phyloP scores from a whole-genome alignment of 2,329 filamentous ascomycete species.

The Colletotrichum paranaense region DNA sequence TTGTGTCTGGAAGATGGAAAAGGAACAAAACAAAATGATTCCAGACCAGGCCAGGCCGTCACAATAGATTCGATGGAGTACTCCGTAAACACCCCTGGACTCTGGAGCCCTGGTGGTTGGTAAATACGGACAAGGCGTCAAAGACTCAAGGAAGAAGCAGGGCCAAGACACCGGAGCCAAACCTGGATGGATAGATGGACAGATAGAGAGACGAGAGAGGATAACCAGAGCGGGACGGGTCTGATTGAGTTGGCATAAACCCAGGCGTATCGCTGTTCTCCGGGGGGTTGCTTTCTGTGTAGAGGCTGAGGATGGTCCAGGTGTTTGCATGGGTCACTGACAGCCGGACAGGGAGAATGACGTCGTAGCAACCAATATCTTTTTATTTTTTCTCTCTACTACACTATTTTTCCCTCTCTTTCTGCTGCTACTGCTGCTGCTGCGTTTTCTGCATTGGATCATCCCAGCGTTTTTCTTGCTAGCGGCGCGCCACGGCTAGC shows the following conservation, averaged over 20 bases:
- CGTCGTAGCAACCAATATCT: constrained; percentile 24
- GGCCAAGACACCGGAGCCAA: neutral
- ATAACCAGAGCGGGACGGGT: neutral
- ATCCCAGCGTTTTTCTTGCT: neutral
- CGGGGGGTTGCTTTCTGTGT: neutral
- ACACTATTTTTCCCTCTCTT: neutral
- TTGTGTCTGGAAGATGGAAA: neutral
- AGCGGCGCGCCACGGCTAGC: constrained; percentile 9
- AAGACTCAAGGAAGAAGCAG: neutral
- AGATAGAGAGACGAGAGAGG: neutral
- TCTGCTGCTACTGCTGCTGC: neutral
- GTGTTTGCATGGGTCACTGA: constrained; percentile 19
- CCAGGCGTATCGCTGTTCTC: constrained; percentile 7
- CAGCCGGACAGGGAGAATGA: constrained; percentile 24
- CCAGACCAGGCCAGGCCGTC: neutral
- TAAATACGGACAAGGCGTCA: constrained; percentile 17
- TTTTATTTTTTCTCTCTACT: neutral
- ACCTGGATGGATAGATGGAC: too few species aligned
- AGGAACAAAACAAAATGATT: neutral
- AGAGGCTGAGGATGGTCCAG: neutral
- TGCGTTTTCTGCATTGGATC: neutral
- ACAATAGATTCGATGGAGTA: neutral
- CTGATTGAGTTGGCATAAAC: constrained; percentile 19
- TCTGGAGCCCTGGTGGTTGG: neutral
- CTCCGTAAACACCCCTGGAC: neutral